Evolutionary conservation across 257 asterid genomes (phyloP).

Genomic region (Marsdenia floribunda): DNA sequence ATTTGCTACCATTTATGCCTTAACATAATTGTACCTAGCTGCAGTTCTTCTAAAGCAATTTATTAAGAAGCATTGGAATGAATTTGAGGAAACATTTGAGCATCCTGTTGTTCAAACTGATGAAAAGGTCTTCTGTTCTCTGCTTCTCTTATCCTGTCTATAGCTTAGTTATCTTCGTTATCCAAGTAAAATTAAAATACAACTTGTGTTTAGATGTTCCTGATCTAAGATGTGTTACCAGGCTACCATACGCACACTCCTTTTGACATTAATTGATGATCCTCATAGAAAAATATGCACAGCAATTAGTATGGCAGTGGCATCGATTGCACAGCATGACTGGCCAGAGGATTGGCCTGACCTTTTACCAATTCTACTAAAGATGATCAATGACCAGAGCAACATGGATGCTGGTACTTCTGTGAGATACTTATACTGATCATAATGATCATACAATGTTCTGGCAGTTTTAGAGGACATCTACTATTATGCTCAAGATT

Average conservation of each 20-base stretch:
- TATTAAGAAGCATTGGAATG: conserved; percentile 83
- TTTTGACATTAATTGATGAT: conserved; percentile 69
- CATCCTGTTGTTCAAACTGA: conserved; percentile 70
- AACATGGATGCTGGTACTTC: conserved; percentile 71
- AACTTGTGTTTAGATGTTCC: conserved; percentile 3
- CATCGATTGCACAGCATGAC: conserved; percentile 73
- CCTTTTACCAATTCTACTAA: conserved; percentile 61
- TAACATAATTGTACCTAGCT: conserved; percentile 74
- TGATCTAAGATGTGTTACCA: conserved; percentile 28
- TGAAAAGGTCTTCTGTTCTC: conserved; percentile 58
- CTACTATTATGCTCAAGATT: neutral
- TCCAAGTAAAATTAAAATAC: neutral
- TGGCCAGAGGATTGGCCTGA: conserved; percentile 99
- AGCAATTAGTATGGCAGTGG: conserved; percentile 82
- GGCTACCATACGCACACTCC: conserved; percentile 64
- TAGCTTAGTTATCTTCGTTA: conserved; percentile 7
- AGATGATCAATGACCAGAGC: conserved; percentile 55
- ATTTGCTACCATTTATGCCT: conserved; percentile 31
- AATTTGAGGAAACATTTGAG: conserved; percentile 78
- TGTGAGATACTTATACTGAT: conserved; percentile 8
- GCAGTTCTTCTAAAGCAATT: conserved; percentile 89
- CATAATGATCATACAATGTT: conserved; percentile 4
- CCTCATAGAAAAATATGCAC: conserved; percentile 76
- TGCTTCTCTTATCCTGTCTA: conserved; percentile 4
- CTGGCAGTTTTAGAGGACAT: neutral